Evolutionary conservation across 306 rosid genomes (phyloP).

Genomic region (Spatholobus suberectus): DNA sequence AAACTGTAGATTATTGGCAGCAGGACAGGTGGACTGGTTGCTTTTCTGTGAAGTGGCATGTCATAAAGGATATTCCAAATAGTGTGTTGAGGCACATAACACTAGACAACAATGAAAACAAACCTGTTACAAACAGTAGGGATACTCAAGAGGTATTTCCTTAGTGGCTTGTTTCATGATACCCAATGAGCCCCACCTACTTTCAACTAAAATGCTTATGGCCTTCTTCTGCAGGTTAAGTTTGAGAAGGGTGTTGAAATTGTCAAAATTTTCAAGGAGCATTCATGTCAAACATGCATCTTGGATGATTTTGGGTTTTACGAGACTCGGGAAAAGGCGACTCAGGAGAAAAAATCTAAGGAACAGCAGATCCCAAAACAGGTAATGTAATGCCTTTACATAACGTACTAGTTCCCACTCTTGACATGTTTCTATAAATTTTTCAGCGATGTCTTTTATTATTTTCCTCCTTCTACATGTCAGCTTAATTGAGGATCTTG

Average conservation of each 20-base stretch:
- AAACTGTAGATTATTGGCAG: slow-evolving; percentile 56
- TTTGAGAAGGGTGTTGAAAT: slow-evolving; percentile 51
- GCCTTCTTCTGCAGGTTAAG: slow-evolving; percentile 51
- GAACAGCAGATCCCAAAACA: slow-evolving; percentile 46
- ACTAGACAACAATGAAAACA: slow-evolving; percentile 64
- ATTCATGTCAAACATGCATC: slow-evolving; percentile 52
- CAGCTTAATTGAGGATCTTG: neutral
- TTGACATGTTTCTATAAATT: slow-evolving; percentile 7
- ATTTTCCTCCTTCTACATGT: neutral
- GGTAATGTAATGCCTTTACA: slow-evolving; percentile 32
- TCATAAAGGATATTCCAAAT: slow-evolving; percentile 62
- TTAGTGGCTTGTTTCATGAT: slow-evolving; percentile 17
- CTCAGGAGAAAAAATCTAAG: slow-evolving; percentile 49
- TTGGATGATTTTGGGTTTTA: slow-evolving; percentile 67
- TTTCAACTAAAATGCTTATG: slow-evolving; percentile 3
- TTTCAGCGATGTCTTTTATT: neutral
- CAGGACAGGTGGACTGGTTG: slow-evolving; percentile 71
- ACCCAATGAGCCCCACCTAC: neutral
- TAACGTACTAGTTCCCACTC: neutral
- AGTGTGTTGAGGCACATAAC: slow-evolving; percentile 53
- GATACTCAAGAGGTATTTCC: slow-evolving; percentile 66
- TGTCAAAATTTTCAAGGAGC: slow-evolving; percentile 53
- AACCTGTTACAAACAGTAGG: slow-evolving; percentile 64
- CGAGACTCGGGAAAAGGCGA: slow-evolving; percentile 47
- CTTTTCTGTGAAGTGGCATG: slow-evolving; percentile 64